Conservation (phyloP, 2,329 filamentous ascomycete species). For the Chaetothyriales sp. region DNA sequence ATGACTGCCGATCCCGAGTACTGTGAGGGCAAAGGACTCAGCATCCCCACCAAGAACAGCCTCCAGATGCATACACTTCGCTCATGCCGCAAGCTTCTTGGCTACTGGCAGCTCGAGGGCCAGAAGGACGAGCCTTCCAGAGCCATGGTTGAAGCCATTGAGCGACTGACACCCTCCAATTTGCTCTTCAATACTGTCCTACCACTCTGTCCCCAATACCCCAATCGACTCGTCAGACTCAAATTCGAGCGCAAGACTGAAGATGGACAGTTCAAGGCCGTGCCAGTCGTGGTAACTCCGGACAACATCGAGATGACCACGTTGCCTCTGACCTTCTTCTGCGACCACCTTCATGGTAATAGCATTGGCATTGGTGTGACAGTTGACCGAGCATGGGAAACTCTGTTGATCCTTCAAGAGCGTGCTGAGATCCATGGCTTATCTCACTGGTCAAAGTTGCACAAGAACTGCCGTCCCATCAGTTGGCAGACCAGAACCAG, state of each 20-base stretch:
- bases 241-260: neutral
- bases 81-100: constrained; percentile 19
- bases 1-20: constrained; percentile 14
- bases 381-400: neutral
- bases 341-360: neutral
- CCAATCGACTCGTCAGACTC: constrained; percentile 1
- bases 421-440: constrained; percentile 1
- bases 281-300: neutral
- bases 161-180: constrained; percentile 16
- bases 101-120: constrained; percentile 9
- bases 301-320: neutral
- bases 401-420: constrained; percentile 4
- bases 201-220: neutral
- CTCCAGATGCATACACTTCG: constrained; percentile 20
- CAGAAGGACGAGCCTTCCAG: constrained; percentile 4
- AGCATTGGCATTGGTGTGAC: neutral
- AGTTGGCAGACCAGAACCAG: constrained; percentile 2
- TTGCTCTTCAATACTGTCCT: constrained; percentile 18
- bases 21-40: constrained; percentile 1
- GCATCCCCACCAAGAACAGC: constrained; percentile 16
- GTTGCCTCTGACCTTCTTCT: constrained; percentile 1
- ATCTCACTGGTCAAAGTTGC: constrained; percentile 2
- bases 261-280: neutral
- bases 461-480: constrained; percentile 1
- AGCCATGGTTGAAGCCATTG: constrained; percentile 19